Evolutionary conservation across 441 rosid species (phyloP).

Genomic region (Gossypium armourianum): DNA sequence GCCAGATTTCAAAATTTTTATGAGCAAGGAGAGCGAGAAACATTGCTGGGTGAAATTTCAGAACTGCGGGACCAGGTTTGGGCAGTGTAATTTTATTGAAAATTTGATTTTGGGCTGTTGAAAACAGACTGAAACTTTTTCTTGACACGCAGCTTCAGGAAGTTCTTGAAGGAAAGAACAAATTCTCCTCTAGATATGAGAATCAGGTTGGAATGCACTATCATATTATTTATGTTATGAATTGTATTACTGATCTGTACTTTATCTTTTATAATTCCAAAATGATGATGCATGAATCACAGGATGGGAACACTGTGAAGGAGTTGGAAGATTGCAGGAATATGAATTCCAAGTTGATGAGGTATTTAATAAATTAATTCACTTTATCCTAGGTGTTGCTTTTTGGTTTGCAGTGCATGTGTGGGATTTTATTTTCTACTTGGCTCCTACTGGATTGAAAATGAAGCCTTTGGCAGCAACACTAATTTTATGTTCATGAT

Average conservation of each 20-base stretch:
- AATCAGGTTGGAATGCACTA: conserved; percentile 36
- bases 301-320: conserved; percentile 43
- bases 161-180: conserved; percentile 36
- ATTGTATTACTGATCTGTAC: conserved; percentile 17
- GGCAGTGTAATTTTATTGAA: conserved; percentile 10
- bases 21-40: conserved; percentile 60
- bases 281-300: conserved; percentile 12
- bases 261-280: conserved; percentile 1
- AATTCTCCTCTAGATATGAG: conserved; percentile 20
- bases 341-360: conserved; percentile 52
- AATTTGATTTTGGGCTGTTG: conserved; percentile 8
- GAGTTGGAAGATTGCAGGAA: conserved; percentile 64
- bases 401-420: neutral
- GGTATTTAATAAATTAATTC: conserved; percentile 33
- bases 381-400: conserved; percentile 12
- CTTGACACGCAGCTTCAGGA: conserved; percentile 43
- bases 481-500: neutral
- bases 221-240: conserved; percentile 16
- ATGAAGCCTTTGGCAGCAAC: neutral
- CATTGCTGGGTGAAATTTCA: conserved; percentile 50
- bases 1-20: conserved; percentile 57
- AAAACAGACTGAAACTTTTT: conserved; percentile 16
- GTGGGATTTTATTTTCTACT: neutral
- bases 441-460: conserved; percentile 2
- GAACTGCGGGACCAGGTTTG: conserved; percentile 66